Evolutionary conservation across 1,284 basidiomycete genomes (phyloP), one percentile per base, ranked within the genome.

Genomic region (Ceratorhiza oryzae-sativae): DNA sequence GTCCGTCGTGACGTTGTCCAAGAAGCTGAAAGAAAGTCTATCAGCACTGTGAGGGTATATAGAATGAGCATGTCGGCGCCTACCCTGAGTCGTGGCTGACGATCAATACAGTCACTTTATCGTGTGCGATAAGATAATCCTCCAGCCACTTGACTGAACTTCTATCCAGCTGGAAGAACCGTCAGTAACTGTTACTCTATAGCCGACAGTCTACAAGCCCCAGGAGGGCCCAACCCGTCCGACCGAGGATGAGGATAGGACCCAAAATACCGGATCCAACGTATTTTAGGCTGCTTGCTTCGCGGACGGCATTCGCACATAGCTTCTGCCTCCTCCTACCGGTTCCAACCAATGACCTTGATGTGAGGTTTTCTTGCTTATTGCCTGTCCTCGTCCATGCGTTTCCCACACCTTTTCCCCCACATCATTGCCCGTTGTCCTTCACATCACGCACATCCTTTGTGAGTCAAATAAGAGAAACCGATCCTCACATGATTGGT

Each of bases 41-140:
- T n/a, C 49, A 23, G 41, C 48, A 71, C 20, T 12, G 39, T 53
- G 32, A n/a, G 1, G 23, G 45, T 20, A 51, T 72, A 56, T 32
- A n/a, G 46, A 42, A 18, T 45, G 8, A n/a, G 30, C 3, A 18
- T n/a, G 10, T 18, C 15, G 68, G 30, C 49, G 82, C 88, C 75
- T 76, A 92, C 91, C 94, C 91, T 77, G 95, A 97, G 84, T 99
- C 97, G 86, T 99, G 97, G 83, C 95, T 97, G 81, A 99, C 87
- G 78, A 98, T 95, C 77, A 99, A 84, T 80, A 94, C 96, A 68
- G 97, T 99, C 75, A 97, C 86, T 75, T 92, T 87, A 74, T 84
- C 90, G 78, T 96, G 90, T 23, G 88, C 84, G 74, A 86, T 87
- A 58, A 98, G 87, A 83, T 95, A 99, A 76, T 93, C 83, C 81